A percentile compares a stretch with the other conserved stretches of the same genome.
These are phyloP conservation scores for Cercospora citrullina DNA, from an alignment of 2,329 filamentous ascomycete genomes.

Conservation along the genomic window DNA sequence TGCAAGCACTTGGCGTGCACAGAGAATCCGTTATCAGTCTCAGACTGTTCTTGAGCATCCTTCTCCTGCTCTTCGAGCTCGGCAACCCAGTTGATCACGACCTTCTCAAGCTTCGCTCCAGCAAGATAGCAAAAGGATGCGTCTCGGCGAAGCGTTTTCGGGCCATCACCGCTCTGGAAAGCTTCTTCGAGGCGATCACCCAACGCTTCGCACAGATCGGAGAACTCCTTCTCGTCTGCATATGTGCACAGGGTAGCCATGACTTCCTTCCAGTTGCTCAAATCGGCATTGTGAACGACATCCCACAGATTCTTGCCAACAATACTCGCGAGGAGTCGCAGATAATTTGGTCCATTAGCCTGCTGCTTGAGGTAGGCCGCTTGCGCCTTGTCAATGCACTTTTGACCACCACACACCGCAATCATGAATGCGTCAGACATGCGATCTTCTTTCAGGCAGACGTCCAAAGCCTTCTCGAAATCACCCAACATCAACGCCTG, in stretches of 20 bases:
- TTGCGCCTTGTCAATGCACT: slow-evolving; percentile 91
- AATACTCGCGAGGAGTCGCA: slow-evolving; percentile 85
- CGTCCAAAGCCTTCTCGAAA: slow-evolving; percentile 84
- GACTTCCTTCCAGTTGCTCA: slow-evolving; percentile 93
- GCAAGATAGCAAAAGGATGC: slow-evolving; percentile 96
- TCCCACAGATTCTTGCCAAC: slow-evolving; percentile 98
- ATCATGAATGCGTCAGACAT: slow-evolving; percentile 98
- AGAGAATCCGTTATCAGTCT: slow-evolving; percentile 79
- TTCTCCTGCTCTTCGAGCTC: slow-evolving; percentile 85
- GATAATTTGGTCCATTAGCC: slow-evolving; percentile 82
- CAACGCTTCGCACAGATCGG: slow-evolving; percentile 90
- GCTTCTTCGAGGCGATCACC: slow-evolving; percentile 85
- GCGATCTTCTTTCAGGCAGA: slow-evolving; percentile 83
- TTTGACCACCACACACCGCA: slow-evolving; percentile 91
- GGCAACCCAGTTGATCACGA: slow-evolving; percentile 88
- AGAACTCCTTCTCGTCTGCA: slow-evolving; percentile 85
- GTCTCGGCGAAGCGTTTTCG: slow-evolving; percentile 67
- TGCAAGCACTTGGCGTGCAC: slow-evolving; percentile 87
- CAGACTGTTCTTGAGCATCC: slow-evolving; percentile 60
- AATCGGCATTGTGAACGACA: slow-evolving; percentile 91
- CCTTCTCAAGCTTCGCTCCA: slow-evolving; percentile 95
- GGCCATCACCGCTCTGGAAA: slow-evolving; percentile 53
- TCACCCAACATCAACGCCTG: slow-evolving; percentile 84
- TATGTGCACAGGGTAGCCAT: slow-evolving; percentile 97
- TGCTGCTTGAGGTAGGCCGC: slow-evolving; percentile 82